A percentile compares a stretch with the other conserved stretches of the same genome.
These are phyloP conservation scores for Cryptococcus sp. DNA, from an alignment of 1,284 basidiomycete genomes.

Conservation along the genomic window DNA sequence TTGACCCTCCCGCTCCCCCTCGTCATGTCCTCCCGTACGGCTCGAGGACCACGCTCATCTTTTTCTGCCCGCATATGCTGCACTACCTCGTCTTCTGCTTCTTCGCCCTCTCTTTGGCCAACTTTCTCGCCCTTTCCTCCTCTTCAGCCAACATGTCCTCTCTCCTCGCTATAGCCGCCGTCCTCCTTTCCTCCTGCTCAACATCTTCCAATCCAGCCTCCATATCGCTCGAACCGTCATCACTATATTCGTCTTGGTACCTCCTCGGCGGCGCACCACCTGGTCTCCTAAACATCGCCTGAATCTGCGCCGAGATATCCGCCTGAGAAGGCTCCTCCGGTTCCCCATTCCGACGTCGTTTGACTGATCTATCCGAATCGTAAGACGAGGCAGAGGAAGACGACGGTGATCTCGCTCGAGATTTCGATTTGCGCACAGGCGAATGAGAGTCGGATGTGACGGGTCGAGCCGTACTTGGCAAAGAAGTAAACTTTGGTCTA, in stretches of 20 bases:
- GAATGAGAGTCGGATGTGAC: not conserved
- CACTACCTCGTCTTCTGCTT: constrained; percentile 15
- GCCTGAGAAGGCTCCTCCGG: constrained; percentile 4
- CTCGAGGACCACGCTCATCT: not conserved
- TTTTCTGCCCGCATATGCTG: too few relatives aligned
- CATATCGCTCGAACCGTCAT: constrained; percentile 33
- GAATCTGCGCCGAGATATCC: constrained; percentile 29
- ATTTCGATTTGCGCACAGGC: not conserved
- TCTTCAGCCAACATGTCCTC: constrained; percentile 40
- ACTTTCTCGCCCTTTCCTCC: constrained; percentile 30
- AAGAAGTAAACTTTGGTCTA: constrained; percentile 5
- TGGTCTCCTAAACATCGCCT: constrained; percentile 26
- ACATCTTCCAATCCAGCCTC: constrained; percentile 41
- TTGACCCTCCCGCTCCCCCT: too few relatives aligned
- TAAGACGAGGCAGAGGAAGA: constrained; percentile 10
- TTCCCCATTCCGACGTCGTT: not conserved
- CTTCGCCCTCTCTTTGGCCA: constrained; percentile 28
- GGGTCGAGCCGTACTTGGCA: constrained; percentile 13
- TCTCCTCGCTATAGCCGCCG: constrained; percentile 30
- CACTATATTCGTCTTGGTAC: constrained; percentile 21
- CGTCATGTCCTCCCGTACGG: too few relatives aligned
- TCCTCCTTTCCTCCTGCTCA: constrained; percentile 34
- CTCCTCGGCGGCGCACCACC: constrained; percentile 10
- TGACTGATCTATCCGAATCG: constrained; percentile 4
- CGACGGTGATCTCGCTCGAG: constrained; percentile 9